Percentiles rank a stretch among this genome's conserved stretches.
phyloP scores from a whole-genome alignment of 257 asterid genomes.

The Oldenlandia corymbosa region DNA sequence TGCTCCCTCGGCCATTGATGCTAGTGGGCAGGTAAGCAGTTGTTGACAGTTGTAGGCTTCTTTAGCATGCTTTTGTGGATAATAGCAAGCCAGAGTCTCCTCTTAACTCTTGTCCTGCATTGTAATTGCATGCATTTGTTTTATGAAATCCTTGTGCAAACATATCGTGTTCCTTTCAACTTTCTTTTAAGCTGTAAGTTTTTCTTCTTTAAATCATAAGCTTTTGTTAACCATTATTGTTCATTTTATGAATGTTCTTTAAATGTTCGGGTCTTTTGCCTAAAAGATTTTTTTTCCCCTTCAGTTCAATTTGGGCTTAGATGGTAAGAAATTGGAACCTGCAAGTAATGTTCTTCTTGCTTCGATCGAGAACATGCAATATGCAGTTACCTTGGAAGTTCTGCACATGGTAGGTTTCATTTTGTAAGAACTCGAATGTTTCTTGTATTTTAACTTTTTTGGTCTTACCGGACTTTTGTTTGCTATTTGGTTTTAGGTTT shows the following conservation, averaged over 20 bases:
- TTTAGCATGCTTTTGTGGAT: too few species aligned
- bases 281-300: not conserved
- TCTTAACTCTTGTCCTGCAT: too few species aligned
- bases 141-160: not conserved
- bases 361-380: constrained; percentile 96
- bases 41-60: not conserved
- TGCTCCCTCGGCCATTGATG: constrained; percentile 92
- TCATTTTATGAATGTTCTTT: not conserved
- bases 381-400: constrained; percentile 89
- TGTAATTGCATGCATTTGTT: too few species aligned
- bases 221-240: not conserved
- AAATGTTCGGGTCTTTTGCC: not conserved
- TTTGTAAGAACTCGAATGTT: constrained; percentile 10
- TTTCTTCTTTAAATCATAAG: not conserved
- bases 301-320: constrained; percentile 76
- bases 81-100: too few species aligned
- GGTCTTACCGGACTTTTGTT: constrained; percentile 7
- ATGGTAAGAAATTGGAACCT: constrained; percentile 83
- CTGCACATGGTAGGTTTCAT: constrained; percentile 56
- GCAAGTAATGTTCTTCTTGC: constrained; percentile 98
- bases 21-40: constrained; percentile 77
- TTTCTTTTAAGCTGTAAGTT: too few species aligned
- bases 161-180: not conserved
- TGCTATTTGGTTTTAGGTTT: constrained; percentile 43
- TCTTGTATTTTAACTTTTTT: not conserved